A percentile compares a stretch with the other conserved stretches of the same genome.
Evolutionary conservation across 1,139 yeast species (phyloP).

Genomic region (Geotrichum klebahnii): DNA sequence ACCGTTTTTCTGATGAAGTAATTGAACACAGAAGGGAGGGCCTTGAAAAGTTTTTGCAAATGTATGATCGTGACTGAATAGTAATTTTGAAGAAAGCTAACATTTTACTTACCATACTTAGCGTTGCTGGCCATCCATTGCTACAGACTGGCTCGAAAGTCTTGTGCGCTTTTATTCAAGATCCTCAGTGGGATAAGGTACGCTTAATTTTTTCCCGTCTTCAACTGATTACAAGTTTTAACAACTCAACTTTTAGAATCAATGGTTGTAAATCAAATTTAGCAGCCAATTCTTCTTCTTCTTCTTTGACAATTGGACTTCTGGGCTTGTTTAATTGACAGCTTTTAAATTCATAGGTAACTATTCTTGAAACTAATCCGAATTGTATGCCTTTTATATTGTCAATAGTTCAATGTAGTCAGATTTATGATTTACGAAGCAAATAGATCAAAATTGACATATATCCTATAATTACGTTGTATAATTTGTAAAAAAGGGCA

Average conservation of each 20-base stretch:
- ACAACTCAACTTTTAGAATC: conserved; percentile 30
- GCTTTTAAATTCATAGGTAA: too few relatives aligned
- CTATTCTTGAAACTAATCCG: too few relatives aligned
- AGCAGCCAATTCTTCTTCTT: not conserved
- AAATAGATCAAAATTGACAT: too few relatives aligned
- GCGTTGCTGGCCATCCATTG: conserved; percentile 89
- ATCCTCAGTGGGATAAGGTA: conserved; percentile 70
- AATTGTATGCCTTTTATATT: too few relatives aligned
- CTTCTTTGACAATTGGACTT: too few relatives aligned
- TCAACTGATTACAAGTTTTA: not conserved
- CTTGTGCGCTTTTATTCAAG: conserved; percentile 80
- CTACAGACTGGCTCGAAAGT: conserved; percentile 86
- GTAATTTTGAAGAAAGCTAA: not conserved
- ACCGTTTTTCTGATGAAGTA: conserved; percentile 76
- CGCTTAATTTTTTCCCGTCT: conserved; percentile 15
- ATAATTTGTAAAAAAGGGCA: too few relatives aligned
- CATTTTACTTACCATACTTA: conserved; percentile 16
- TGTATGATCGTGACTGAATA: conserved; percentile 30
- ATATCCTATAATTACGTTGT: too few relatives aligned
- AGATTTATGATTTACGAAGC: too few relatives aligned
- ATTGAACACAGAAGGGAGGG: conserved; percentile 84
- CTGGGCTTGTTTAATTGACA: too few relatives aligned
- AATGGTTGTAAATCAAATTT: conserved; percentile 30
- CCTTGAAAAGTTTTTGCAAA: conserved; percentile 69
- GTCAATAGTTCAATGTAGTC: too few relatives aligned